Evolutionary conservation across 73 alveolate genomes (phyloP).

Genomic region (Stentor roeselii): DNA sequence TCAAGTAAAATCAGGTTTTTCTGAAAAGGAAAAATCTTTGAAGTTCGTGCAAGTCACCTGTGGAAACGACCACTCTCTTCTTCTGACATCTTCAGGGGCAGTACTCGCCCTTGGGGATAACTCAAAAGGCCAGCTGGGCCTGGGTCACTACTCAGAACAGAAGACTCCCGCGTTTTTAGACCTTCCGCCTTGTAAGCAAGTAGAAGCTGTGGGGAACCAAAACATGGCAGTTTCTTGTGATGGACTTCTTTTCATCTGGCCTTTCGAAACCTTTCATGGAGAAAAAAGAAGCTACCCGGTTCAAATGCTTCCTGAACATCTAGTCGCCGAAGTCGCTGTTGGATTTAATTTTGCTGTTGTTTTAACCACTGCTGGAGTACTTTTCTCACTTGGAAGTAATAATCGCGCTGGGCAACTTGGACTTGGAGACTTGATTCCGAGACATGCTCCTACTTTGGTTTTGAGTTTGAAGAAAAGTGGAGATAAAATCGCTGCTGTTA

Average conservation of each 20-base stretch:
- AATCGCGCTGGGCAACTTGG: constrained; percentile 91
- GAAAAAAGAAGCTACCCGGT: constrained; percentile 63
- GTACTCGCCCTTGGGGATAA: constrained; percentile 81
- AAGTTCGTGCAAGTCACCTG: constrained; percentile 56
- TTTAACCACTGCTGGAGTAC: constrained; percentile 73
- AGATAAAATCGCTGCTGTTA: constrained; percentile 85
- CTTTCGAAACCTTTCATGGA: constrained; percentile 75
- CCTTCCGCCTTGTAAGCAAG: constrained; percentile 49
- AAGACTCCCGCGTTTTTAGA: constrained; percentile 26
- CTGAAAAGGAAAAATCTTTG: not conserved
- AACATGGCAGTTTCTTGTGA: constrained; percentile 68
- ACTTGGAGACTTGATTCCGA: constrained; percentile 78
- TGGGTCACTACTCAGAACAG: constrained; percentile 75
- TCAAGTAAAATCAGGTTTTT: no score
- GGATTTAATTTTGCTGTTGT: constrained; percentile 89
- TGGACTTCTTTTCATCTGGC: constrained; percentile 90
- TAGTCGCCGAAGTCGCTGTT: constrained; percentile 72
- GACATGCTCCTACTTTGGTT: constrained; percentile 73
- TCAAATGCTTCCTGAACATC: constrained; percentile 56
- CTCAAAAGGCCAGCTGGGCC: constrained; percentile 89
- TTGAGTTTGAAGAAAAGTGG: constrained; percentile 54
- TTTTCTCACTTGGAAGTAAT: constrained; percentile 86
- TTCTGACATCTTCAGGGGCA: constrained; percentile 63
- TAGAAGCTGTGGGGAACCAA: constrained; percentile 79
- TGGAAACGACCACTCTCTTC: constrained; percentile 83